Base-by-base conservation (phyloP, 306 rosid species). In the Trifolium fragiferum region DNA sequence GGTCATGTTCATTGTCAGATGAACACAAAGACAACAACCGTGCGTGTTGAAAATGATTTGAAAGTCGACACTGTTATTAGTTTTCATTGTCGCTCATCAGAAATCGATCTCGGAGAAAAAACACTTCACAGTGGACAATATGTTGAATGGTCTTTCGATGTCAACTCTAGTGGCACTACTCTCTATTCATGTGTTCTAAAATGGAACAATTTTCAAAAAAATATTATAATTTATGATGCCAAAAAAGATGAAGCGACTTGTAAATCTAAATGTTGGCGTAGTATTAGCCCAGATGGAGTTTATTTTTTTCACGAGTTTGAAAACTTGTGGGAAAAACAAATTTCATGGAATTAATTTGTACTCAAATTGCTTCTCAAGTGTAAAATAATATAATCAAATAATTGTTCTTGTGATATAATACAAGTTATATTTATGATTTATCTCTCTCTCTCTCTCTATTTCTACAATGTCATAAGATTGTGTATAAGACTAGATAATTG, bases 31-130 rank as follows among this genome's bases (percentile, higher is more conserved):
- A 30, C 10, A 0, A 40, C 21, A 14, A 67, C 4, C 0, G 40
- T 67, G 2, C 72, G 38, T 14, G 55, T 67, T 67, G 21, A 67
- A 44, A 67, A 67, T 67, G 57, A 67, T 13, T 23, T 67, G 72
- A 10, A 10, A 4, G 55, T 12, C 21, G 33, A 15, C 11, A 18
- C 50, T 6, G 0, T 23, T 67, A 4, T 44, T 7, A 7, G 0
- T 67, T 0, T 67, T 3, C 72, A 67, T 44, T 67, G 72, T 25
- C 4, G n/a, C 4, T 67, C 72, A 13, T 6, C 38, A 13, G 30
- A 4, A 3, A 14, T 3, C 3, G 72, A 66, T 66, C 40, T 66
- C 44, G 72, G 55, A 11, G 19, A 7, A 43, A 23, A 66, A 21
- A 6, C n/a, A 8, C 10, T 66, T 44, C 38, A 43, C 0, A 41